Base-by-base conservation (phyloP, 441 rosid genomes). In the Jatropha multifida region DNA sequence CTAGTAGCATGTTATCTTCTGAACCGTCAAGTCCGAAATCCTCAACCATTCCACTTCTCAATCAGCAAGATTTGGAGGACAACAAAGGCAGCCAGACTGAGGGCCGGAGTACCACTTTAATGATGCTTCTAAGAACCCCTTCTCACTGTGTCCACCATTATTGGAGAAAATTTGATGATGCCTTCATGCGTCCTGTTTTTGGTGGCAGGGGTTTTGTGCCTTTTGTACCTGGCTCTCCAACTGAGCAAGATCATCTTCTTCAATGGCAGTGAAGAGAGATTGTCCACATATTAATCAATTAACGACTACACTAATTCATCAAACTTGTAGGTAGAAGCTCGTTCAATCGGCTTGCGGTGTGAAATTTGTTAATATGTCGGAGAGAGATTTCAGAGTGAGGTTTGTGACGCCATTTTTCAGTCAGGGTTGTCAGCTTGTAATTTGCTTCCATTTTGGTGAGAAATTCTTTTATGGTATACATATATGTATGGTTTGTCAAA, bases 141-240 rank as follows among this genome's bases (percentile, higher is more conserved):
- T 88, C 95, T 3, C 87, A 83, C 81, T 86, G 87, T 2, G 85
- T 92, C 72, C 98, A 94, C 76, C 83, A 88, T 71, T 89, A 90
- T 48, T 92, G 96, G 97, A 85, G 94, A 69, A 83, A 71, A 73
- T 92, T 92, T 0, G 98, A 94, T 17, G 66, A 94, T 6, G 82
- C 86, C n/a, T 89, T 90, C 85, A 94, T 92, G 98, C 80, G 98
- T 65, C 97, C 94, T 8, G 86, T 86, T 54, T 94, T 94, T 65
- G 97, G 97, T 2, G 97, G 98, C 51, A 81, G 96, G 11, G 98
- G 98, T 32, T 87, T 92, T 7, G 84, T 86, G 7, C 90, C 88
- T 8, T 44, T 76, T 11, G 80, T 84, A 71, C 91, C 93, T 0
- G 88, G 94, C 71, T 90, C 97, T 49, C 97, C 96, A 0, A 68